Conservation (phyloP, 2,329 filamentous ascomycete genomes). For the Alternaria novae-zelandiae region DNA sequence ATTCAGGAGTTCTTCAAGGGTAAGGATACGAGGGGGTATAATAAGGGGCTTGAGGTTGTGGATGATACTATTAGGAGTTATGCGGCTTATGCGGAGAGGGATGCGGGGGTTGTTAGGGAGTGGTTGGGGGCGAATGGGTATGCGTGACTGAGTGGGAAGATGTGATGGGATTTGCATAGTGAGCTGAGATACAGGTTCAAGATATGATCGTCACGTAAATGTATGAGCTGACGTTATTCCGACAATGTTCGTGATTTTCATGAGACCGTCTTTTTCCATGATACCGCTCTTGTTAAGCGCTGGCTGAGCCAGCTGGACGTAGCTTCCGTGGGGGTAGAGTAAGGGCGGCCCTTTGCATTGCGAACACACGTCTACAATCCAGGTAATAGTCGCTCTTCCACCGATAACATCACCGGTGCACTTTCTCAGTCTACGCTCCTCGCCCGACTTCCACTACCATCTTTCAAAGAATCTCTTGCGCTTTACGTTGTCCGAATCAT, state of each 20-base stretch:
- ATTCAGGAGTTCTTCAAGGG: slow-evolving; percentile 84
- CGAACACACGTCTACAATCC: fast-evolving
- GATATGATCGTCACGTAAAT: no score
- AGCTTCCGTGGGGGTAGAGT: background rate
- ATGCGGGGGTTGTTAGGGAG: slow-evolving; percentile 73
- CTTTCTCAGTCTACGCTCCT: no score
- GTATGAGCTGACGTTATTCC: no score
- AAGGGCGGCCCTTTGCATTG: background rate
- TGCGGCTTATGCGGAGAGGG: slow-evolving; percentile 80
- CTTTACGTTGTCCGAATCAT: fast-evolving
- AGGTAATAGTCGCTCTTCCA: no score
- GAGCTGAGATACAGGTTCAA: no score
- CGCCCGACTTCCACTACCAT: no score
- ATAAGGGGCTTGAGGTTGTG: slow-evolving; percentile 83
- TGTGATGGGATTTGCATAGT: background rate
- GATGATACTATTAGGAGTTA: slow-evolving; percentile 85
- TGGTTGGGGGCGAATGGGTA: slow-evolving; percentile 75
- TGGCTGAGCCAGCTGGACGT: background rate
- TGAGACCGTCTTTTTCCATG: no score
- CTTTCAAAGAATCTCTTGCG: fast-evolving
- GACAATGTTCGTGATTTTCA: no score
- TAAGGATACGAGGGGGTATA: slow-evolving; percentile 86
- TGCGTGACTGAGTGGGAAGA: slow-evolving; percentile 25
- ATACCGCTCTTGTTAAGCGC: no score
- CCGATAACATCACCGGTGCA: background rate